These are phyloP conservation scores for Penicillium malachiteum DNA, from an alignment of 495 filamentous ascomycete genomes.

Conservation along the genomic window DNA sequence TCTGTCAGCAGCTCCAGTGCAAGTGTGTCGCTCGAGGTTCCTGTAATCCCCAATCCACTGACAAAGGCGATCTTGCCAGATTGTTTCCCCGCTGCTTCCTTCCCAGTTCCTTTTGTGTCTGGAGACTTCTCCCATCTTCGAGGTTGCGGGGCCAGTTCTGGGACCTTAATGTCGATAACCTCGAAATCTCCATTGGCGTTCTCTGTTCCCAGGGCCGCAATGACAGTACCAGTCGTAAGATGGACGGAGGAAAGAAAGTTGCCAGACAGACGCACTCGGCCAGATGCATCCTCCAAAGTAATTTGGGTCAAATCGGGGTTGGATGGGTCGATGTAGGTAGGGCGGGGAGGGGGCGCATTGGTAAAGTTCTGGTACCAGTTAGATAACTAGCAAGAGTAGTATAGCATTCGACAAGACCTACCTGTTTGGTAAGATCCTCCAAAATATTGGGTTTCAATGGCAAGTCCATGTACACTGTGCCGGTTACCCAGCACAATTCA, in stretches of 20 bases:
- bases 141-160: slow-evolving; percentile 80
- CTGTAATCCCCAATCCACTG: slow-evolving; percentile 81
- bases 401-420: slow-evolving; percentile 36
- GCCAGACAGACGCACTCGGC: slow-evolving; percentile 80
- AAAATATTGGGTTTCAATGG: slow-evolving; percentile 94
- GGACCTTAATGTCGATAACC: slow-evolving; percentile 82
- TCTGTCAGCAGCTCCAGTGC: slow-evolving; percentile 77
- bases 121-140: slow-evolving; percentile 67
- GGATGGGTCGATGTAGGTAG: slow-evolving; percentile 64
- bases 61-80: slow-evolving; percentile 79
- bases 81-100: slow-evolving; percentile 39
- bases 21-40: slow-evolving; percentile 67
- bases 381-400: no score
- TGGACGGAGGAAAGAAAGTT: slow-evolving; percentile 58
- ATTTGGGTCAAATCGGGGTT: slow-evolving; percentile 54
- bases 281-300: slow-evolving; percentile 95
- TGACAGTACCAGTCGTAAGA: slow-evolving; percentile 86
- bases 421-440: slow-evolving; percentile 91
- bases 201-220: slow-evolving; percentile 90
- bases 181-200: slow-evolving; percentile 90
- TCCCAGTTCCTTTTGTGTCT: slow-evolving; percentile 11
- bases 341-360: slow-evolving; percentile 72
- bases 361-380: slow-evolving; percentile 67
- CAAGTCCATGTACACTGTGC: slow-evolving; percentile 97
- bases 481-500: slow-evolving; percentile 90